phyloP scores from a whole-genome alignment of 148 eudicot genomes.

The Polygonum maritimum region DNA sequence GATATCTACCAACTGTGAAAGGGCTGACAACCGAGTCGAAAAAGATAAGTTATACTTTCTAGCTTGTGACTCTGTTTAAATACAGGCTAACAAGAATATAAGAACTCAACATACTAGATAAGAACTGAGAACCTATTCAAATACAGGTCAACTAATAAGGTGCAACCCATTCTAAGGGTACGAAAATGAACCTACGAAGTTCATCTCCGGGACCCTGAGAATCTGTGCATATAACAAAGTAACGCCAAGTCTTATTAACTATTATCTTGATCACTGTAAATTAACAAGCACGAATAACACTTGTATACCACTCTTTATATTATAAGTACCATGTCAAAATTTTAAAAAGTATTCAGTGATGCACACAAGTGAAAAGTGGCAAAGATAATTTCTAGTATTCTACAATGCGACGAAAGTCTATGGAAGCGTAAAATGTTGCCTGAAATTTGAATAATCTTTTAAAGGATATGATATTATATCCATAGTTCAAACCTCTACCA shows the following conservation, averaged over 20 bases:
- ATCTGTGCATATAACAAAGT: neutral
- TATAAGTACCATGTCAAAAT: neutral
- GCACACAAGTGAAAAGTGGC: neutral
- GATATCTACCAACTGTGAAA: conserved; percentile 92
- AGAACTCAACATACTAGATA: neutral
- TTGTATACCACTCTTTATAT: neutral
- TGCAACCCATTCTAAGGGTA: neutral
- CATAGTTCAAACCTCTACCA: neutral
- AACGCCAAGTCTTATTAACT: neutral
- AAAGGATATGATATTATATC: neutral
- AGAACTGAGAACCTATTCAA: neutral
- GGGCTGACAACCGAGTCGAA: conserved; percentile 46
- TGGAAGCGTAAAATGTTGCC: neutral
- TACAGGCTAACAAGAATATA: neutral
- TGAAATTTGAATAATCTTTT: neutral
- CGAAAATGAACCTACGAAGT: neutral
- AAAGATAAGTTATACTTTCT: neutral
- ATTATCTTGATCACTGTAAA: too few species aligned
- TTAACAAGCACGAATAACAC: neutral
- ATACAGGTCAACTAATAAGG: neutral
- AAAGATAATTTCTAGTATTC: neutral
- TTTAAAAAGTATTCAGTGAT: neutral
- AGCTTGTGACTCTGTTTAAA: neutral
- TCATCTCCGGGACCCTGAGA: neutral
- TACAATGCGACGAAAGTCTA: neutral